A percentile compares a stretch with the other conserved stretches of the same genome.
phyloP scores from a whole-genome alignment of 768 basidiomycete species.

The Rossbeevera mucosa region DNA sequence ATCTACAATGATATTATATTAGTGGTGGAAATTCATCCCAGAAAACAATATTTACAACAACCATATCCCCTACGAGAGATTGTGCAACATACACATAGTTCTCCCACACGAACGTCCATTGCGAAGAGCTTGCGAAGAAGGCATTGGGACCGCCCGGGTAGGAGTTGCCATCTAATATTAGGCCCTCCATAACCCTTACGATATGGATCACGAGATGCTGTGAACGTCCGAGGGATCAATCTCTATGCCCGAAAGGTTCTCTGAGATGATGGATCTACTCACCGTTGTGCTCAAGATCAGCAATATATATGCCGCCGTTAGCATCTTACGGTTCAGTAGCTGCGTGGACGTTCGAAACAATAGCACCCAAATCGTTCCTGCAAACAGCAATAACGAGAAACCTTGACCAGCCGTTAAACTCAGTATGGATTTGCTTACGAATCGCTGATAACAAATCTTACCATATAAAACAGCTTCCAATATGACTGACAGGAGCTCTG shows the following conservation, averaged over 20 bases:
- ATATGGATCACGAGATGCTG: constrained; percentile 28
- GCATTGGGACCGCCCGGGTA: constrained; percentile 17
- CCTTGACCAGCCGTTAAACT: constrained; percentile 17
- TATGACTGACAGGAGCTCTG: neutral
- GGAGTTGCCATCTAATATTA: constrained; percentile 18
- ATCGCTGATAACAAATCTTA: neutral
- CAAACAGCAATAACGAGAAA: constrained; percentile 35
- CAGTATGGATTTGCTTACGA: neutral
- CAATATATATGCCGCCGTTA: constrained; percentile 23
- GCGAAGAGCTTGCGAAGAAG: constrained; percentile 24
- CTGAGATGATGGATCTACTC: neutral
- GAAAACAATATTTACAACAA: constrained; percentile 20
- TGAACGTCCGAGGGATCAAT: neutral
- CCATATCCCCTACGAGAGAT: constrained; percentile 28
- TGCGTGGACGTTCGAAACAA: neutral
- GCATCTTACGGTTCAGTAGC: constrained; percentile 19
- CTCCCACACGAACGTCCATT: constrained; percentile 29
- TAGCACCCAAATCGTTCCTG: constrained; percentile 26
- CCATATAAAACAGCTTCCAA: constrained; percentile 20
- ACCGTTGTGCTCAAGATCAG: constrained; percentile 30
- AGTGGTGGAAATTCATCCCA: neutral
- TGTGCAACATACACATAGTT: constrained; percentile 23
- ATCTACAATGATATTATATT: constrained; percentile 13
- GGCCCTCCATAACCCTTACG: constrained; percentile 23
- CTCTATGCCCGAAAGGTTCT: neutral